A percentile compares a stretch with the other conserved stretches of the same genome.
These are phyloP conservation scores for Phytomonas serpens DNA, from an alignment of 208 protist genomes.

Conservation along the genomic window DNA sequence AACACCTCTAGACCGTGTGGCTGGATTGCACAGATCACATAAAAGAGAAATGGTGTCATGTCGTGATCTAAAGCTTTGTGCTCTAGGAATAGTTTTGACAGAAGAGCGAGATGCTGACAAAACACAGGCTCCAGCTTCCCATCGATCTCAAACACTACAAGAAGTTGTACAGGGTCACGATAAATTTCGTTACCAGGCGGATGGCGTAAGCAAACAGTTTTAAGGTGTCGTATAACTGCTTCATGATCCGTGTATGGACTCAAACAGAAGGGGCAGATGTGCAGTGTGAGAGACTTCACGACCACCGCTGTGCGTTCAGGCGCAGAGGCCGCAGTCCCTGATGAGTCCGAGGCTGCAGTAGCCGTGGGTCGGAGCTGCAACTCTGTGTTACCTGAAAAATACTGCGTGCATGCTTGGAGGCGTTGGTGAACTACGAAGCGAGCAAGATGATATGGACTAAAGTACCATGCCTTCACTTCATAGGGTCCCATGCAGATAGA, in stretches of 20 bases:
- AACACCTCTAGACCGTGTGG: constrained; percentile 93
- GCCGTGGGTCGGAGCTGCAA: constrained; percentile 15
- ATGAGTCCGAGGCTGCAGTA: not conserved
- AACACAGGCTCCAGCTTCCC: constrained; percentile 95
- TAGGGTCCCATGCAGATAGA: constrained; percentile 94
- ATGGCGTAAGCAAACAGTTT: constrained; percentile 75
- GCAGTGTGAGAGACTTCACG: constrained; percentile 71
- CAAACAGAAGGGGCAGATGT: constrained; percentile 97
- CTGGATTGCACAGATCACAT: constrained; percentile 95
- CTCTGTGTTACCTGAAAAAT: constrained; percentile 37
- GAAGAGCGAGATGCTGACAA: constrained; percentile 97
- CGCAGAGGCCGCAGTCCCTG: not conserved
- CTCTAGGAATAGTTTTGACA: constrained; percentile 99
- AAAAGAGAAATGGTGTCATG: constrained; percentile 99
- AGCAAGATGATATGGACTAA: constrained; percentile 94
- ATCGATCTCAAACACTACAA: constrained; percentile 96
- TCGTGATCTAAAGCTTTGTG: constrained; percentile 99
- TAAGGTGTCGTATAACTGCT: constrained; percentile 76
- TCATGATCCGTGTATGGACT: constrained; percentile 89
- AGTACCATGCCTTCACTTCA: constrained; percentile 97
- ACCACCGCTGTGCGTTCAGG: constrained; percentile 12
- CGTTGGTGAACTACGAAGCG: constrained; percentile 57
- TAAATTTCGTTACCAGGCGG: constrained; percentile 90
- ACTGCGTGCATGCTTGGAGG: constrained; percentile 39
- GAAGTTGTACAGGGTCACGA: constrained; percentile 63